Conservation (phyloP, 192 early-diverging fungal species). For the Backusella macrospora region DNA sequence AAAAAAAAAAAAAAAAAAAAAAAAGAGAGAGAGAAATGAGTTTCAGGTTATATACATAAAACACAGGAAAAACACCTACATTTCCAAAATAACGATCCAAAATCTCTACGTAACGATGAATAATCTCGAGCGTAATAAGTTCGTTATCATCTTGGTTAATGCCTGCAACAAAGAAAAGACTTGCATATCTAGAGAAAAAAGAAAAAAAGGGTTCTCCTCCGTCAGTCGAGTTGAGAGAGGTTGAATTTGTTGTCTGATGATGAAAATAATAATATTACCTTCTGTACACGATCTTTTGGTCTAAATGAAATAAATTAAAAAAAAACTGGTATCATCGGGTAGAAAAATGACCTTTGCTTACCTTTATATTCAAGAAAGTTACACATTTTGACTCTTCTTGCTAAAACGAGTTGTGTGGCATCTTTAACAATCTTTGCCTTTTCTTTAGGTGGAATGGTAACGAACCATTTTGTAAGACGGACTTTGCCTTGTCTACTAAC, state of each 20-base stretch:
- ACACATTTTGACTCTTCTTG: conserved; percentile 92
- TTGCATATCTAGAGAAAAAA: conserved; percentile 78
- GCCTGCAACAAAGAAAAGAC: conserved; percentile 96
- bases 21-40: neutral
- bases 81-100: conserved; percentile 98
- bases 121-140: conserved; percentile 90
- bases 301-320: conserved; percentile 28
- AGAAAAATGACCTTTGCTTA: conserved; percentile 20
- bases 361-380: conserved; percentile 98
- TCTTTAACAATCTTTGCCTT: conserved; percentile 95
- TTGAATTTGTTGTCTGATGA: neutral
- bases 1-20: no score
- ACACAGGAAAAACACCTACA: conserved; percentile 44
- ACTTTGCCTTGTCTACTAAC: conserved; percentile 85
- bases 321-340: no score
- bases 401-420: conserved; percentile 85
- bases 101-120: conserved; percentile 98
- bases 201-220: neutral
- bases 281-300: conserved; percentile 65
- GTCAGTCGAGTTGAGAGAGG: neutral
- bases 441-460: conserved; percentile 80
- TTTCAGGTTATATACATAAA: neutral
- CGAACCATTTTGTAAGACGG: conserved; percentile 83
- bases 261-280: conserved; percentile 40
- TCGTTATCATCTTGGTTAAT: conserved; percentile 94